phyloP scores from a whole-genome alignment of 768 basidiomycete species.

The Serendipita sp. region DNA sequence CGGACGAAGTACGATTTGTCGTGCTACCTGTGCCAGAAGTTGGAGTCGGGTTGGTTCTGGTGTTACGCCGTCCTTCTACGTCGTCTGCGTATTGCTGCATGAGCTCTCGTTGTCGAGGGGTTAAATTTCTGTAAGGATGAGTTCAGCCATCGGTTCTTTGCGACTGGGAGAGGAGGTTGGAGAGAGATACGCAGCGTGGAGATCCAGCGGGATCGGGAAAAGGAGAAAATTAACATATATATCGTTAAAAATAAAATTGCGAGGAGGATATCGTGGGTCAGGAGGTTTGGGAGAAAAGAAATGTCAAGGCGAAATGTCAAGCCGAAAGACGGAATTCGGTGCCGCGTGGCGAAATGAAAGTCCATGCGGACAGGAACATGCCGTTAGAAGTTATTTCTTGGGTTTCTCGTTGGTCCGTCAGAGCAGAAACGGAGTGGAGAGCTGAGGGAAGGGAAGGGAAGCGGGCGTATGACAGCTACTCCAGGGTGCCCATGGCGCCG shows the following conservation, averaged over 20 bases:
- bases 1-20: background rate
- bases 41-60: background rate
- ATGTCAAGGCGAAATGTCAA: background rate
- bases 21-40: background rate
- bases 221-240: background rate
- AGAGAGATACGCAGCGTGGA: background rate
- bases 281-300: background rate
- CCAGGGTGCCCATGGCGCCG: background rate
- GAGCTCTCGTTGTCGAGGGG: constrained; percentile 69
- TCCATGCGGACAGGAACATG: too few species aligned
- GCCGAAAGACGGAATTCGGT: background rate
- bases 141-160: too few species aligned
- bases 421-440: background rate
- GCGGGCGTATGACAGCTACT: too few species aligned
- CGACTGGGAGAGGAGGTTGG: background rate
- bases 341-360: background rate
- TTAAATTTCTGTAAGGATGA: constrained; percentile 47
- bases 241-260: too few species aligned
- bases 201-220: background rate
- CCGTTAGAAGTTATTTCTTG: background rate
- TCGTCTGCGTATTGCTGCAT: constrained; percentile 85
- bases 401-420: background rate
- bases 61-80: constrained; percentile 49
- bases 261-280: background rate
- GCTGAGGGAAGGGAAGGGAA: background rate